Conservation (phyloP, 345 rosid species). For the Lagerstroemia speciosa region DNA sequence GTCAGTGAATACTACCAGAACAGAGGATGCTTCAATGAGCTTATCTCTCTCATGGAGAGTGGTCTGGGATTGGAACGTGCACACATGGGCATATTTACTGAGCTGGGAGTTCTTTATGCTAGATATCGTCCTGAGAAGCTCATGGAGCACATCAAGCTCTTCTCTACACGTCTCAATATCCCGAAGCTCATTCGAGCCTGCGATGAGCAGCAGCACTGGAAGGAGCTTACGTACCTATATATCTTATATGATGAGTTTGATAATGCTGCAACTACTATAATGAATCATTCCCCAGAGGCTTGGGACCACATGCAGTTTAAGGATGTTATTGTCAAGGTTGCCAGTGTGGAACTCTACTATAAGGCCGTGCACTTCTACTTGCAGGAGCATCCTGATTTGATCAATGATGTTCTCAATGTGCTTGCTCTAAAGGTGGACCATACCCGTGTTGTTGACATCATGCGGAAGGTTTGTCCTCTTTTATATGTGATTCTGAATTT, state of each 20-base stretch:
- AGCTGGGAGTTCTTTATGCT: constrained; percentile 96
- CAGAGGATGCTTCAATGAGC: constrained; percentile 91
- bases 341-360: constrained; percentile 87
- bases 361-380: constrained; percentile 98
- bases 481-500: neutral
- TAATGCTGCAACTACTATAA: constrained; percentile 95
- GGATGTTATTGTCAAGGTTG: constrained; percentile 88
- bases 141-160: constrained; percentile 96
- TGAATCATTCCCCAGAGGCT: constrained; percentile 99
- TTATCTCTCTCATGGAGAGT: constrained; percentile 98
- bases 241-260: constrained; percentile 93
- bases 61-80: constrained; percentile 97
- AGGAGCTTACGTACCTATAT: constrained; percentile 81
- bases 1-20: constrained; percentile 96
- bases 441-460: constrained; percentile 91
- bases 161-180: constrained; percentile 92
- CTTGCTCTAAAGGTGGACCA: constrained; percentile 92
- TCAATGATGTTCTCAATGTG: constrained; percentile 89
- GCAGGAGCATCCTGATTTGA: constrained; percentile 93
- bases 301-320: constrained; percentile 99
- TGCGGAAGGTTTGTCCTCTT: constrained; percentile 62
- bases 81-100: constrained; percentile 98
- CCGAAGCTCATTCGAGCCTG: constrained; percentile 98
- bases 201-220: constrained; percentile 98
- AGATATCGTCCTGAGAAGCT: constrained; percentile 95